Conservation (phyloP, 2,329 filamentous ascomycete genomes). For the Penicillium sp. region DNA sequence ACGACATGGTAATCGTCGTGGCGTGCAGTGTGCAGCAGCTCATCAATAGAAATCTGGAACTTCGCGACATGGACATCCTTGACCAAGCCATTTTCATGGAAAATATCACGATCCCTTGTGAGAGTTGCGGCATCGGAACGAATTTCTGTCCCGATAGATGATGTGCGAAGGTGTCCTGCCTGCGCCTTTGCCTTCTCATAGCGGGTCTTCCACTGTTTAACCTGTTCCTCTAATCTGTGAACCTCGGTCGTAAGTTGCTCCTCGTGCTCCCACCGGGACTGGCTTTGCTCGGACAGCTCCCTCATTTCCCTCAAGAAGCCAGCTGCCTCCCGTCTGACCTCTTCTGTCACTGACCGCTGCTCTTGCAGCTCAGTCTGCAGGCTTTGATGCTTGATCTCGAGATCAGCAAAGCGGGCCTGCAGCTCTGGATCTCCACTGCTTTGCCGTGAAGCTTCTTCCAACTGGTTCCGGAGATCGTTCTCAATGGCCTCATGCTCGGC, state of each 20-base stretch:
- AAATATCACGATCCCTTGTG: no score
- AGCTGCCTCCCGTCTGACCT: conserved; percentile 75
- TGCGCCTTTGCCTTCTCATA: conserved; percentile 85
- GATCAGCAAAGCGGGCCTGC: conserved; percentile 49
- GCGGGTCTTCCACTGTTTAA: conserved; percentile 80
- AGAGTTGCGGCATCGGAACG: no score
- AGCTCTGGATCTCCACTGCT: conserved; percentile 46
- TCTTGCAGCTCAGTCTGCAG: conserved; percentile 57
- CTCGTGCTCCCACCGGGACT: conserved; percentile 70
- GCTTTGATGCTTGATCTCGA: conserved; percentile 56
- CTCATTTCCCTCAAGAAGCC: conserved; percentile 84
- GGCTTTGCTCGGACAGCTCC: conserved; percentile 68
- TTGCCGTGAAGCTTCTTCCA: conserved; percentile 41
- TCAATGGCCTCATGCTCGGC: conserved; percentile 58
- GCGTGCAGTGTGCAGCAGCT: conserved; percentile 70
- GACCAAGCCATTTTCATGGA: conserved; percentile 69
- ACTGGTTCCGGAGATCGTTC: conserved; percentile 54
- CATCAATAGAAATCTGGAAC: conserved; percentile 90
- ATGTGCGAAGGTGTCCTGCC: conserved; percentile 67
- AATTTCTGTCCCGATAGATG: no score
- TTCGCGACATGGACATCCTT: conserved; percentile 89
- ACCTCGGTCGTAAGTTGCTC: conserved; percentile 67
- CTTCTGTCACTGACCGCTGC: conserved; percentile 74
- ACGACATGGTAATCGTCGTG: conserved; percentile 62
- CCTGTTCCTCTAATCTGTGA: conserved; percentile 67